Evolutionary conservation across 1,284 basidiomycete species (phyloP), one percentile per base, ranked within the genome.

Genomic region (Pseudozyma hubeiensis): DNA sequence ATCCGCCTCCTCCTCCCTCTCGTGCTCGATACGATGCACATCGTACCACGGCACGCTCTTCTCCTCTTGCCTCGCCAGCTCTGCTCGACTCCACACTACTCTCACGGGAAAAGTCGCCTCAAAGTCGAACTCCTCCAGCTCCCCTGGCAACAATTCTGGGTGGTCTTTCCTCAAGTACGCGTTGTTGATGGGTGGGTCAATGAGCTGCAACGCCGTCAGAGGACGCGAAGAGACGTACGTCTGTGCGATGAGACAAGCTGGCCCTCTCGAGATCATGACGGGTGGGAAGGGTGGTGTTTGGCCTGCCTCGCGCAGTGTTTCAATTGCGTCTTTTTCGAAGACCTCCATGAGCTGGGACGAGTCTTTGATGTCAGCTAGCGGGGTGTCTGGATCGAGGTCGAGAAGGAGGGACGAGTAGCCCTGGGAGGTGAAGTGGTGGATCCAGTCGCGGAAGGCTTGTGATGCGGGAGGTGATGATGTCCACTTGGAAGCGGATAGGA

Each of bases 161-260:
- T 48, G 43, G 8, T 66, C 57, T 24, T 64, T 49, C 13, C 52
- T 59, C 40, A 70, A 34, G 8, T 75, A 72, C 14, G 46, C 37
- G 47, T 76, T 77, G 53, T 61, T 73, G 46, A 81, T 63, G 0
- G 81, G 78, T 13, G 81, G 81, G 39, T 81, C 69, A 34, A 82
- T 30, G 14, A 82, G 69, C 37, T 80, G 75, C 3, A 82, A 47
- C 5, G 78, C 80, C 11, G 77, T 69, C 5, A 82, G 64, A 3
- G 80, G 76, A 9, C 79, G 64, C 16, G 81, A 82, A 19, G 80
- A 80, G 24, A 77, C 80, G 43, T 82, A 82, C 8, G 66, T 59
- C 58, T 82, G 79, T 1, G 81, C 80, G 5, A 80, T 64, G 11
- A 78, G 49, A 4, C 74, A 56, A 2, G 67, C 67, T 0, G 71